Evolutionary conservation across 371 early-diverging fungal species (phyloP), one percentile per base, ranked within the genome.

Genomic region (Chytridiales sp.): DNA sequence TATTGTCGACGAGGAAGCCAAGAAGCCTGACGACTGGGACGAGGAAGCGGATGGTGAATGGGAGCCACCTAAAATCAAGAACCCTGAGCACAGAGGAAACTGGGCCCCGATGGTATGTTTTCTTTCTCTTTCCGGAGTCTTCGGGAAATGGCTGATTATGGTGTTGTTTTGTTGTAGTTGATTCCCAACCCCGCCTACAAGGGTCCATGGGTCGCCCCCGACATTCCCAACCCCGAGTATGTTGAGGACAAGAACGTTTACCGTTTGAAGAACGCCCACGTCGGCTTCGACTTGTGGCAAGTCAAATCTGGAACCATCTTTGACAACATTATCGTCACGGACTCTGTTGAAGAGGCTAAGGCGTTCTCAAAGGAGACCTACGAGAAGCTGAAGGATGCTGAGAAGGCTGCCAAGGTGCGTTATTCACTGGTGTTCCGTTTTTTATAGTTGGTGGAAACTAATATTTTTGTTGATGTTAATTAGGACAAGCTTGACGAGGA

Each of bases 21-120:
- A 64, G 38, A 92, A 94, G 82, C 97, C 97, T 41, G 91, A 77
- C 15, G 91, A 89, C 72, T 97, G 87, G 96, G 92, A 87, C 62
- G 82, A 83, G n/a, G 87, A 85, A 29, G 81, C 78, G 72, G 86
- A 87, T 64, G 87, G 87, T 44, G 83, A 84, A 36, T 87, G 86
- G 85, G 72, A 88, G 60, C 68, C 79, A 8, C 81, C 84, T 32
- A 80, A 82, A 65, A 90, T 97, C 61, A 76, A 80, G 66, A 97
- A 97, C 81, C 96, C 97, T n/a, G 90, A 87, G 38, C 96, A 85
- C 76, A 72, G 70, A 61, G 77, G 77, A 1, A 64, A 60, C 17
- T 73, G 75, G 75, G 59, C 47, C 48, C 62, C 72, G 43, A 61
- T 53, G 56, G 67, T 70, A 40, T 26, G 62, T 22, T 13, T 1